phyloP scores from a whole-genome alignment of 2,329 filamentous ascomycete species.

The Diaporthe longicolla region DNA sequence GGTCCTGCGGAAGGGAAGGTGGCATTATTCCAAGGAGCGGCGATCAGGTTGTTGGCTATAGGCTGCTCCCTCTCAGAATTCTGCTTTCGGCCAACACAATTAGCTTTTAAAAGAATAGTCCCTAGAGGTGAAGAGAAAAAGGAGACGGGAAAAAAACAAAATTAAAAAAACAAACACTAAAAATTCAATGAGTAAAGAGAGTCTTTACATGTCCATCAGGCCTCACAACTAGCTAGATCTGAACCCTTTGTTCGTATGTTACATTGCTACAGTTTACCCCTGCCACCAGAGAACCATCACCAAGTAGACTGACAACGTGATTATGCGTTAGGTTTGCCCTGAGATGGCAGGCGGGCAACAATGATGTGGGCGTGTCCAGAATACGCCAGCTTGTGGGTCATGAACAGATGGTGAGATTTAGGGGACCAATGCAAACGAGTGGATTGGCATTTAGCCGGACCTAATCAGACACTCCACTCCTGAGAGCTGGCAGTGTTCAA shows the following conservation, averaged over 20 bases:
- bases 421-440: constrained; percentile 18
- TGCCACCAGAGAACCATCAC: background rate
- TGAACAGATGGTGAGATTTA: constrained; percentile 7
- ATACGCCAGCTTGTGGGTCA: background rate
- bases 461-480: background rate
- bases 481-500: no score
- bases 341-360: background rate
- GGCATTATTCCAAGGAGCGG: background rate
- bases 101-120: background rate
- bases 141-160: background rate
- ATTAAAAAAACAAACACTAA: no score
- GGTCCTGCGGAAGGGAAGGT: background rate
- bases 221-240: background rate
- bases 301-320: background rate
- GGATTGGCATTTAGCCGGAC: constrained; percentile 2
- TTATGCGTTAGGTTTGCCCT: background rate
- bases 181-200: no score
- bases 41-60: background rate
- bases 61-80: background rate
- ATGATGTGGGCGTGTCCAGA: background rate
- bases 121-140: background rate
- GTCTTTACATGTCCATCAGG: no score
- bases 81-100: background rate
- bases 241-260: background rate
- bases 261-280: background rate